Percentiles rank a stretch among this genome's conserved stretches.
These are phyloP conservation scores for Paramecium pentaurelia DNA, from an alignment of 73 alveolate genomes.

Conservation along the genomic window DNA sequence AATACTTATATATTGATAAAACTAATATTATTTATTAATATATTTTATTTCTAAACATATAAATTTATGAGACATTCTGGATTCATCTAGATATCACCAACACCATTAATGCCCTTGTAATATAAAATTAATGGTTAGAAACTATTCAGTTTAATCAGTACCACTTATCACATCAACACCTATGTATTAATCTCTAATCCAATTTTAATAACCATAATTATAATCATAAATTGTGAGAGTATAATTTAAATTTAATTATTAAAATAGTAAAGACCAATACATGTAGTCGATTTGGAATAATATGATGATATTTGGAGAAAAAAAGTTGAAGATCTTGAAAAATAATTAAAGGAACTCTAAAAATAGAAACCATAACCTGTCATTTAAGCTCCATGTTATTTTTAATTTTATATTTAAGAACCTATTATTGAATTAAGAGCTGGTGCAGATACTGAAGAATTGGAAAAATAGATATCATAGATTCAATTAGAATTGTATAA, in stretches of 20 bases:
- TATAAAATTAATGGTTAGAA: neutral
- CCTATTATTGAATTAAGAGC: neutral
- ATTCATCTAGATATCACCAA: neutral
- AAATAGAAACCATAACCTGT: neutral
- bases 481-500: neutral
- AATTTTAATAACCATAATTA: neutral
- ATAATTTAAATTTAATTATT: neutral
- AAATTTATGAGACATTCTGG: neutral
- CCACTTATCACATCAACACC: neutral
- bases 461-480: neutral
- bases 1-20: neutral
- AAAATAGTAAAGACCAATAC: neutral
- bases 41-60: neutral
- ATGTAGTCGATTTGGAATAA: neutral
- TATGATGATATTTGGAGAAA: conserved; percentile 23
- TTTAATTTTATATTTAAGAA: neutral
- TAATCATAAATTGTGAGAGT: neutral
- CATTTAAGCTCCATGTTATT: neutral
- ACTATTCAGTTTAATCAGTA: neutral
- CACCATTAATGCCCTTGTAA: neutral
- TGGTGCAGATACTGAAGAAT: neutral
- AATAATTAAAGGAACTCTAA: neutral
- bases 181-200: neutral
- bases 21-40: neutral
- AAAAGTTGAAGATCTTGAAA: neutral